Percentiles rank a stretch among this genome's conserved stretches.
phyloP scores from a whole-genome alignment of 805 yeast species.

The Saturnispora diversa region DNA sequence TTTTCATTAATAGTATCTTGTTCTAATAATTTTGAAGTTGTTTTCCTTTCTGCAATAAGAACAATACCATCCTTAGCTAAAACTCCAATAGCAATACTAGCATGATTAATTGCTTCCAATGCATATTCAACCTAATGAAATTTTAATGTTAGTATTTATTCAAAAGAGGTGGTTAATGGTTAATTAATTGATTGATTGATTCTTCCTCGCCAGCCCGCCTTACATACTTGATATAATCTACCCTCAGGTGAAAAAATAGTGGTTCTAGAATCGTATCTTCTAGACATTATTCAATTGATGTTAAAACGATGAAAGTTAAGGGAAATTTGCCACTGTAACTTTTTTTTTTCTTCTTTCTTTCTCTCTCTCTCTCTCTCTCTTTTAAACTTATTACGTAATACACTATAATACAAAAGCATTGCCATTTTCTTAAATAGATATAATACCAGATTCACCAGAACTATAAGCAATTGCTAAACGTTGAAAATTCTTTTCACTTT shows the following conservation, averaged over 20 bases:
- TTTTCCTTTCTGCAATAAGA: conserved; percentile 93
- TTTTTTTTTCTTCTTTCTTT: too few species aligned
- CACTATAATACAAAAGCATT: too few species aligned
- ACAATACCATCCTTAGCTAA: conserved; percentile 82
- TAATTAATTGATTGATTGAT: neutral
- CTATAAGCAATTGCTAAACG: conserved; percentile 3
- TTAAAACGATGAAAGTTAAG: neutral
- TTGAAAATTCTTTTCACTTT: neutral
- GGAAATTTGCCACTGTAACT: neutral
- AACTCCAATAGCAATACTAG: conserved; percentile 77
- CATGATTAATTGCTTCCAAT: conserved; percentile 71
- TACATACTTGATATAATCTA: conserved; percentile 76
- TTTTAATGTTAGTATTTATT: conserved; percentile 6
- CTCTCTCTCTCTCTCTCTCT: too few species aligned
- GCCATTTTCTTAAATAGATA: too few species aligned
- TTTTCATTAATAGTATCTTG: conserved; percentile 93
- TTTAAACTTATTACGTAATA: too few species aligned
- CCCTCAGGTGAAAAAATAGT: conserved; percentile 99
- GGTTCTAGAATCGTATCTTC: conserved; percentile 99
- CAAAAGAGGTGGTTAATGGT: neutral
- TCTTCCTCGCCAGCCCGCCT: neutral
- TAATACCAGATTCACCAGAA: too few species aligned
- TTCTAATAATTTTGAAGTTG: conserved; percentile 84
- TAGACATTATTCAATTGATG: conserved; percentile 42
- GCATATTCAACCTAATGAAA: conserved; percentile 77